These are phyloP conservation scores for Hanseniaspora lachancei DNA, from an alignment of 805 yeast species.

Conservation along the genomic window DNA sequence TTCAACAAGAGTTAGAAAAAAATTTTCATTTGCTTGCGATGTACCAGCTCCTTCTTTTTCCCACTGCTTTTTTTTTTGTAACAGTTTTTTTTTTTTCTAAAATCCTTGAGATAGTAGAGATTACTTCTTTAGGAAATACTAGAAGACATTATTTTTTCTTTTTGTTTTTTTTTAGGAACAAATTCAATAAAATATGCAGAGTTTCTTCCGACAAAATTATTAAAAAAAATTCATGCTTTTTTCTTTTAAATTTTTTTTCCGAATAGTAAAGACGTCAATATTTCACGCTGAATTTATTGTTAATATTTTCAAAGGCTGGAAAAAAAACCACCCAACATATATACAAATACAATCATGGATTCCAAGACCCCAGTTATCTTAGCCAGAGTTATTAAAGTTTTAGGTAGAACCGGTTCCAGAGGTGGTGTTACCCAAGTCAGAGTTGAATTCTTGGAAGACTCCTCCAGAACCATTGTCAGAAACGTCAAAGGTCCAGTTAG, in stretches of 20 bases:
- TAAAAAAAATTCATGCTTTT: no score
- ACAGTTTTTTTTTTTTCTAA: not conserved
- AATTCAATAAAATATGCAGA: no score
- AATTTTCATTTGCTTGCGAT: not conserved
- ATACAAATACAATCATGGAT: constrained; percentile 22
- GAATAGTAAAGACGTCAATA: no score
- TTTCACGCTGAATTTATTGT: constrained; percentile 2
- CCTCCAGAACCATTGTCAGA: constrained; percentile 91
- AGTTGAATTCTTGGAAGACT: constrained; percentile 90
- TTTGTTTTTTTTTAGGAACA: not conserved
- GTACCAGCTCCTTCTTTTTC: not conserved
- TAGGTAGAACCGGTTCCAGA: constrained; percentile 99
- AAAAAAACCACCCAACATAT: constrained; percentile 12
- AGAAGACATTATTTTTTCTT: constrained; percentile 2
- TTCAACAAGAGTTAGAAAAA: not conserved
- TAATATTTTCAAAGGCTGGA: not conserved
- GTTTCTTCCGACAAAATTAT: no score
- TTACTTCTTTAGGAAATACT: constrained; percentile 6
- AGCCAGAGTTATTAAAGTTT: constrained; percentile 98
- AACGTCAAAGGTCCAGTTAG: constrained; percentile 97
- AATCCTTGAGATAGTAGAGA: not conserved
- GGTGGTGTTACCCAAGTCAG: constrained; percentile 99
- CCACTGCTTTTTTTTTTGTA: not conserved
- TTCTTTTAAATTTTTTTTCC: no score
- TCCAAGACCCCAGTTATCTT: constrained; percentile 87